Percentiles rank a stretch among this genome's conserved stretches.
Evolutionary conservation across 2,329 filamentous ascomycete species (phyloP).

Genomic region (Ophiostoma australiae): DNA sequence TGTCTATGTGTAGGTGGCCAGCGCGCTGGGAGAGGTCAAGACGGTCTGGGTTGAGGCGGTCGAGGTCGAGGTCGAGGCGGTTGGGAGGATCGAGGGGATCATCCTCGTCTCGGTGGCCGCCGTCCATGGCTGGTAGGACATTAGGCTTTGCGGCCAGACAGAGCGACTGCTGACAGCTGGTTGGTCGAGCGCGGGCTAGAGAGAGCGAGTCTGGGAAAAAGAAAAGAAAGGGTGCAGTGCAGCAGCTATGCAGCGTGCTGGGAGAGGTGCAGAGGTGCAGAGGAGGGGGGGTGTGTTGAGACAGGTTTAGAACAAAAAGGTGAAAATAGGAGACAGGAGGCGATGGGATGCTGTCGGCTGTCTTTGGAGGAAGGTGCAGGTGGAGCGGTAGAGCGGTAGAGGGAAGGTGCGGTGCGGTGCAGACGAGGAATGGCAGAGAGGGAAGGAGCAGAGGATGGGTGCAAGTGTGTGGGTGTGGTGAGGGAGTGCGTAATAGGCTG

Average conservation of each 20-base stretch:
- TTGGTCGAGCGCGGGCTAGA: constrained; percentile 15
- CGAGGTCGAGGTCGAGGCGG: constrained; percentile 31
- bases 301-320: constrained; percentile 16
- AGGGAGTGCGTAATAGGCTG: constrained; percentile 15
- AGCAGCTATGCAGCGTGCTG: neutral
- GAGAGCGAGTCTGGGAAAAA: neutral
- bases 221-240: neutral
- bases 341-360: constrained; percentile 14
- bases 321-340: constrained; percentile 13
- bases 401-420: neutral
- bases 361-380: constrained; percentile 5
- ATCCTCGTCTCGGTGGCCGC: constrained; percentile 43
- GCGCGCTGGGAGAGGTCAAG: constrained; percentile 22
- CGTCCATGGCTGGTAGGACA: constrained; percentile 45
- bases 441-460: neutral
- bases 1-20: constrained; percentile 29
- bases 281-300: constrained; percentile 1
- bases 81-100: constrained; percentile 32
- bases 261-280: neutral
- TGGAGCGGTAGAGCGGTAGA: neutral
- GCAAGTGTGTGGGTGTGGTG: neutral
- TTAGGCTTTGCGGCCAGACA: constrained; percentile 32
- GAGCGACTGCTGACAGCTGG: constrained; percentile 17
- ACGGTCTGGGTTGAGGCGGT: constrained; percentile 29
- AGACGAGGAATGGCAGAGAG: neutral